Percentiles rank a stretch among this genome's conserved stretches.
These are phyloP conservation scores for Globisporangium perplexum DNA, from an alignment of 352 stramenopile genomes.

Conservation along the genomic window DNA sequence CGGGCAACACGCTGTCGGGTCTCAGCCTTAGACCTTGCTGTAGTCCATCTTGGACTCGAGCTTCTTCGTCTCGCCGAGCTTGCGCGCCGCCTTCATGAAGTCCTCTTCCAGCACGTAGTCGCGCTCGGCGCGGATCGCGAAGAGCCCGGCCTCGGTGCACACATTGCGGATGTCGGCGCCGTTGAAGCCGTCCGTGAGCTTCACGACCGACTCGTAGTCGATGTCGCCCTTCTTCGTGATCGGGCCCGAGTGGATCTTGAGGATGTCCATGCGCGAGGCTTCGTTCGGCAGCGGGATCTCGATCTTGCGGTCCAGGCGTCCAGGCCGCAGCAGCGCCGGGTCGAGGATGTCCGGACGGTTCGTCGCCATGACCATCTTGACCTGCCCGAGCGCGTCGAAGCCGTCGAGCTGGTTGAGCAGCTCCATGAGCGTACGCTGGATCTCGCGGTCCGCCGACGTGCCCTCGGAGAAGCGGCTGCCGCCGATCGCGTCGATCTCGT, in stretches of 20 bases:
- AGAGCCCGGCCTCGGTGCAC: constrained; percentile 95
- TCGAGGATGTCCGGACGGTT: constrained; percentile 99
- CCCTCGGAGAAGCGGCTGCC: constrained; percentile 97
- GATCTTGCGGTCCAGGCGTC: constrained; percentile 99
- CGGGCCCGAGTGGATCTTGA: constrained; percentile 98
- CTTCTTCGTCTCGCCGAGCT: constrained; percentile 99
- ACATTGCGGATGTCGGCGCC: constrained; percentile 99
- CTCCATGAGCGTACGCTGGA: constrained; percentile 99
- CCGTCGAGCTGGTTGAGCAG: constrained; percentile 99
- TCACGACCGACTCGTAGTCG: constrained; percentile 99
- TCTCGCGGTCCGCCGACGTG: constrained; percentile 95
- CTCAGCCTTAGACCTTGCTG: constrained; percentile 94
- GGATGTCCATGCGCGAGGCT: constrained; percentile 96
- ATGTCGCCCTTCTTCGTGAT: constrained; percentile 99
- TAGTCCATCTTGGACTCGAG: constrained; percentile 99
- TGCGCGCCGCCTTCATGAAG: constrained; percentile 99
- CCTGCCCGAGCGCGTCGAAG: constrained; percentile 97
- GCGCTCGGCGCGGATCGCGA: constrained; percentile 97
- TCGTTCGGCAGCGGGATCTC: constrained; percentile 99
- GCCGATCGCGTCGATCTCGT: constrained; percentile 99
- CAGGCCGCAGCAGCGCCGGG: constrained; percentile 96
- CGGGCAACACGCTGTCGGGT: not conserved
- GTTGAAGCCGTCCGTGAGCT: constrained; percentile 99
- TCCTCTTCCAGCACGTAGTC: constrained; percentile 99
- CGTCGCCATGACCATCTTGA: constrained; percentile 99